Percentiles rank a stretch among this genome's conserved stretches.
Evolutionary conservation across 352 stramenopile species (phyloP).

Genomic region (Globisporangium paddicum): DNA sequence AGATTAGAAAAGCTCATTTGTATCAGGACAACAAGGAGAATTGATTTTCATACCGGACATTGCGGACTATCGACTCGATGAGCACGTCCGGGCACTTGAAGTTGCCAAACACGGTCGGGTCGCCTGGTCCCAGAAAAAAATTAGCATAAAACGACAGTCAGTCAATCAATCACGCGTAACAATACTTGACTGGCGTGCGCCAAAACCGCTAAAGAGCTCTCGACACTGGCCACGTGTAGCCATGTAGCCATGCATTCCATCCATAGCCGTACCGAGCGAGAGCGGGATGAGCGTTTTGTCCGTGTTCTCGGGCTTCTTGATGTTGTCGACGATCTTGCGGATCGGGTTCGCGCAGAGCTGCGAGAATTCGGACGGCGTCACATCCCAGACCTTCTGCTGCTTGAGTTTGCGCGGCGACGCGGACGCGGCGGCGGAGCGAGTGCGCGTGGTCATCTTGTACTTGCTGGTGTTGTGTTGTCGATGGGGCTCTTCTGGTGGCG

Average conservation of each 20-base stretch:
- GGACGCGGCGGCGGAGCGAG: conserved; percentile 18
- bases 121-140: conserved; percentile 32
- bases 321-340: conserved; percentile 93
- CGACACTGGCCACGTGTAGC: too few relatives aligned
- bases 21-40: too few relatives aligned
- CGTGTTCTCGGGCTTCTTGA: conserved; percentile 86
- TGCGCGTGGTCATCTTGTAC: conserved; percentile 50
- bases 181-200: too few relatives aligned
- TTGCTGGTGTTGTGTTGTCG: not conserved
- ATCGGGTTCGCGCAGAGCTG: conserved; percentile 88
- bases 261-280: conserved; percentile 73
- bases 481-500: not conserved
- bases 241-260: not conserved
- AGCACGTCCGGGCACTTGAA: conserved; percentile 88
- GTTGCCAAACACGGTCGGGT: conserved; percentile 93
- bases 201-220: too few relatives aligned
- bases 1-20: too few relatives aligned
- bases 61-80: conserved; percentile 65
- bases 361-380: conserved; percentile 67
- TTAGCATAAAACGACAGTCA: conserved; percentile 6
- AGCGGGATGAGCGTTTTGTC: conserved; percentile 91
- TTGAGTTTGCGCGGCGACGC: conserved; percentile 31
- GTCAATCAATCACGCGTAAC: not conserved
- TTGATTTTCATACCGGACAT: conserved; percentile 39
- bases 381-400: conserved; percentile 54